Evolutionary conservation across 495 filamentous ascomycete genomes (phyloP), one percentile per base, ranked within the genome.

Genomic region (Aspergillus indologenus): DNA sequence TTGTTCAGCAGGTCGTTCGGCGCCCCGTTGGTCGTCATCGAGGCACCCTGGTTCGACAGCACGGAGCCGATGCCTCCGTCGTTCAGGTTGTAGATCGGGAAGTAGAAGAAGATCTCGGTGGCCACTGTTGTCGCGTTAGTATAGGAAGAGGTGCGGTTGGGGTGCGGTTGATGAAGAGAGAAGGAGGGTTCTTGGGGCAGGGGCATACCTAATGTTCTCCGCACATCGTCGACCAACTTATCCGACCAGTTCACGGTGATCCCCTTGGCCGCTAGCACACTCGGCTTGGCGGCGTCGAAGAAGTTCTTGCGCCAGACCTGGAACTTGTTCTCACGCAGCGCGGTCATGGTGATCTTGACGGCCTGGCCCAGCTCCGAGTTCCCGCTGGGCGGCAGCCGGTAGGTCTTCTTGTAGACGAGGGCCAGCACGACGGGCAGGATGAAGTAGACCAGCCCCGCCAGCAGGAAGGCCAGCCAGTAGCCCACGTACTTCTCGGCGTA

Each of bases 1-100:
- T 89, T 90, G 63, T 61, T 71, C 48, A 90, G 80, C 21, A 89
- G 68, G 57, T 91, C 88, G 69, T 90, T 91, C 44, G 88, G 87
- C 0, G 84, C 83, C 19, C 86, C 86, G 61, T 86, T 79, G 4
- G 85, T 88, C 26, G 77, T 77, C 73, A 91, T 79, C 57, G 84
- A 83, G 18, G 84, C 84, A 1, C 75, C 80, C 66, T 87, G 73
- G 66, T 82, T 85, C 46, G 73, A 74, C 14, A 65, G 47, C 7
- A 75, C 69, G 7, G 69, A 67, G 6, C 78, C 78, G 15, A 82
- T 71, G 19, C 81, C 81, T 15, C 77, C 77, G 48, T 80, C 74
- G 60, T 82, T 82, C 43, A 80, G 46, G 61, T 70, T 67, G 63
- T 75, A 83, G 31, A 84, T 78, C 0, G 81, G 82, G 43, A 78